Conservation (phyloP, 805 yeast genomes). For the Candida broadrunensis region DNA sequence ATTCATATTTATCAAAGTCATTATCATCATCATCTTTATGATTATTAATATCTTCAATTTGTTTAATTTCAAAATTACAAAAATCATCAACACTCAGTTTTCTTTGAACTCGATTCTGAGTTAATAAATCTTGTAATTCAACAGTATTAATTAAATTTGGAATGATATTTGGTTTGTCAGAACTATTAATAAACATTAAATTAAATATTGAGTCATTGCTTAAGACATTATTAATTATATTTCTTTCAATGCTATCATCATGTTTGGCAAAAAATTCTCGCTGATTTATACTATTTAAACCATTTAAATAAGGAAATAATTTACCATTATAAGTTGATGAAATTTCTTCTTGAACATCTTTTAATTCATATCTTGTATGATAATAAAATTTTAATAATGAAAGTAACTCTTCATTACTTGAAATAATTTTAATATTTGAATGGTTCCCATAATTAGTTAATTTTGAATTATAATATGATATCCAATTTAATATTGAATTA, state of each 20-base stretch:
- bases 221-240: not conserved
- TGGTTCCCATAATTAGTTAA: not conserved
- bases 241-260: not conserved
- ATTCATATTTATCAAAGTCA: slow-evolving; percentile 1
- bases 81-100: not conserved
- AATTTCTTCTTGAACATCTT: not conserved
- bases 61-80: not conserved
- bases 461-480: not conserved
- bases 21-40: not conserved
- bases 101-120: slow-evolving; percentile 10
- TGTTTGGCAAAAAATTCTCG: slow-evolving; percentile 21
- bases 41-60: slow-evolving; percentile 7
- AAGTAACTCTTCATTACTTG: not conserved
- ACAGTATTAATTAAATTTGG: slow-evolving; percentile 8
- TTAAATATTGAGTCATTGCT: slow-evolving; percentile 4
- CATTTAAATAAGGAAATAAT: slow-evolving; percentile 36
- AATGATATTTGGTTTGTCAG: not conserved
- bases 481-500: not conserved
- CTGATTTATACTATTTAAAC: slow-evolving; percentile 22
- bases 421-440: not conserved
- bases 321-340: not conserved
- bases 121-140: slow-evolving; percentile 5
- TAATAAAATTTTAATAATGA: slow-evolving; percentile 5
- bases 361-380: not conserved
- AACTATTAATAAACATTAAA: slow-evolving; percentile 13